Evolutionary conservation across 306 rosid species (phyloP), one percentile per base, ranked within the genome.

Genomic region (Vicia villosa): DNA sequence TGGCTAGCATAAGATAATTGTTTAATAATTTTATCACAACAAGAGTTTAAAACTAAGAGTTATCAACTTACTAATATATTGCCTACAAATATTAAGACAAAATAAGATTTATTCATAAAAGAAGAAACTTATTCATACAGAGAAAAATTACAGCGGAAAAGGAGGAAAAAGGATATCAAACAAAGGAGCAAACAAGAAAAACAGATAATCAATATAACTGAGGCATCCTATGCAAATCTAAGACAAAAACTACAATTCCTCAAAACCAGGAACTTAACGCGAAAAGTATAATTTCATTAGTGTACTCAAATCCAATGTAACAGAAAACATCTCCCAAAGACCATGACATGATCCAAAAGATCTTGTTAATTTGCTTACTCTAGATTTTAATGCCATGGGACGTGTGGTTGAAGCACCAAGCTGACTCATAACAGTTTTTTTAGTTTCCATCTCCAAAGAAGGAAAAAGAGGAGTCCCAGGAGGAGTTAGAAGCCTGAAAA

Each of bases 381-480:
- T 89, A 68, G 99, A 87, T 86, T 87, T 91, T 76, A 91, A 71
- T 43, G 83, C 72, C 11, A 82, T 86, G 65, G 97, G 80, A 41
- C 91, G 92, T 74, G 88, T 77, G 67, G 82, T 80, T 74, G 91
- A 84, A 64, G 87, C 77, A 42, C 84, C 90, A 58, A 81, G 87
- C 84, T 86, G 95, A 78, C 85, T 84, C 91, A 80, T 87, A 42
- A 82, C 66, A 54, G 90, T 85, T 83, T 84, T 88, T 73, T 82
- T 87, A 56, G 95, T 75, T 63, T 86, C 97, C 86, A 84, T 86
- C 82, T 91, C 99, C 89, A 91, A 47, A 77, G 99, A 95, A 83
- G 99, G 95, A 81, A 91, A 95, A 55, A 91, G 92, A 43, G 99
- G 99, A 71, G 97, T 87, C 60, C 99, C 97, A 3, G 99, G 99